Evolutionary conservation across 1,139 yeast species (phyloP).

Genomic region (Arxiozyma bovina): DNA sequence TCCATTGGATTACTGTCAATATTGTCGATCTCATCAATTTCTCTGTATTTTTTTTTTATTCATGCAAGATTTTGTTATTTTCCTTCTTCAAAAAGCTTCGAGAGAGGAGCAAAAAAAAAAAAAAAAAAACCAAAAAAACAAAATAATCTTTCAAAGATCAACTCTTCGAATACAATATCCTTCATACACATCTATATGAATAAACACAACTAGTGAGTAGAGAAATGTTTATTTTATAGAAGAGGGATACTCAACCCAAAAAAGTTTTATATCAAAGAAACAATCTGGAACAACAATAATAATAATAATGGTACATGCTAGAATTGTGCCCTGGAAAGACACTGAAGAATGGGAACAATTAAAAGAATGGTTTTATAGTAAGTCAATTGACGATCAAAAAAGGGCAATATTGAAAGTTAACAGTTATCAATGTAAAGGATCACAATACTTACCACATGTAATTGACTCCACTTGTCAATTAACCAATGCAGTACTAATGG

Average conservation of each 20-base stretch:
- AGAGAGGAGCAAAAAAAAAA: background rate
- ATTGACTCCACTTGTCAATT: slow-evolving; percentile 65
- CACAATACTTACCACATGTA: slow-evolving; percentile 58
- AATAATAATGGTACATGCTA: background rate
- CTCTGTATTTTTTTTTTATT: too few species aligned
- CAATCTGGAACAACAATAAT: background rate
- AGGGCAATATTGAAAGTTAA: slow-evolving; percentile 55
- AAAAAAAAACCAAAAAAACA: too few species aligned
- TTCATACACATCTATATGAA: background rate
- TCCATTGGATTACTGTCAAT: too few species aligned
- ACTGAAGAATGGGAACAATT: slow-evolving; percentile 45
- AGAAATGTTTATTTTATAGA: background rate
- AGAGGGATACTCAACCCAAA: background rate
- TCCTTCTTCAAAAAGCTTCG: background rate
- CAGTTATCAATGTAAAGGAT: slow-evolving; percentile 55
- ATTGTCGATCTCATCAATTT: background rate
- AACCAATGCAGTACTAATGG: slow-evolving; percentile 44
- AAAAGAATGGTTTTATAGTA: slow-evolving; percentile 50
- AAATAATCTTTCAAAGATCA: background rate
- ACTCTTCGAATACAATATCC: background rate
- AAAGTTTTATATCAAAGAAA: background rate
- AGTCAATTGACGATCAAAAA: slow-evolving; percentile 27
- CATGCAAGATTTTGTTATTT: background rate
- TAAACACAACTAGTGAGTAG: background rate
- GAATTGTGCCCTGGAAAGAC: slow-evolving; percentile 41